Base-by-base conservation (phyloP, 495 filamentous ascomycete species). In the Staphylotrichum longicolle region DNA sequence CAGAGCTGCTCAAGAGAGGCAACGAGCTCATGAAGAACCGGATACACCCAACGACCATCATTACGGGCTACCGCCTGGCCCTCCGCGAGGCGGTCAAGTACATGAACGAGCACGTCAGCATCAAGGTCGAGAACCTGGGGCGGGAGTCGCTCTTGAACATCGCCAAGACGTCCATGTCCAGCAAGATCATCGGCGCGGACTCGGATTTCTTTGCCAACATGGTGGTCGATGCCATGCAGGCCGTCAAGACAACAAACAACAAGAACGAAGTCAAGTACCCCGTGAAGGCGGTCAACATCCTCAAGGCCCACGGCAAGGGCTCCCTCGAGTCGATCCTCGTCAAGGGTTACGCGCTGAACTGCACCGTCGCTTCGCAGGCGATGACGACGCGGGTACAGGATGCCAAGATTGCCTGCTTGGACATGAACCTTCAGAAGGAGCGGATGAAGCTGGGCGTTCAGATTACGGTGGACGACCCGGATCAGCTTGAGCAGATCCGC, bases 21-120 rank as follows among this genome's bases (percentile, higher is more conserved):
- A 99, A 98, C 82, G 94, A 99, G 77, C 84, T 99, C 64, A 92
- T 98, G 88, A 96, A 94, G 82, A 98, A 97, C 84, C 90, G 92
- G 74, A 98, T 99, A 85, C 94, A 99, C 78, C 95, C 94, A 55
- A 99, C 94, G 32, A 99, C 94, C 56, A 98, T 98, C 77, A 99
- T 99, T 74, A 98, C 90, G 64, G 94, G 94, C 68, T 99, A 98
- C 81, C 84, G 94, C 64, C 85, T 99, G 65, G 94, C 94, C 61
- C 85, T 99, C 62, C 83, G 94, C 62, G 95, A 98, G 80, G 95
- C 94, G 54, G 90, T 99, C 67, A 92, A 93, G 76, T 99, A 96
- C 79, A 96, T 99, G 92, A 91, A 88, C 75, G 94, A 98, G 77
- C 96, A 98, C 71, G 88, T 99, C 74, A 89, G 90, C 78, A 90